These are phyloP conservation scores for Oenanthe javanica DNA, from an alignment of 140 eudicot species.

Conservation along the genomic window DNA sequence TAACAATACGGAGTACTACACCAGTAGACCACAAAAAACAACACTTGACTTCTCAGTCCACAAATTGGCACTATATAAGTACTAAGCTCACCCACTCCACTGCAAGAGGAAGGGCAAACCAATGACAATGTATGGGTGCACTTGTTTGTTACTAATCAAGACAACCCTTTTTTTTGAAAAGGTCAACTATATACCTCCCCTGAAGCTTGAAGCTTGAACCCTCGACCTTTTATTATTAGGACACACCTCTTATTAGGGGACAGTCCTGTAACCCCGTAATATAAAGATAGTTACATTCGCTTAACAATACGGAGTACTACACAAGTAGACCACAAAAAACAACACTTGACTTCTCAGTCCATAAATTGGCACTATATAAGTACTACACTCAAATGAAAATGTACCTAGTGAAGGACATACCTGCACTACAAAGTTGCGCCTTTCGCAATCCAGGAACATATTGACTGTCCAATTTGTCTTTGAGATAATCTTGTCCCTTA, in stretches of 20 bases:
- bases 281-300: background rate
- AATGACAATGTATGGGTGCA: background rate
- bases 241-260: background rate
- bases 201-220: background rate
- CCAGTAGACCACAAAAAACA: background rate
- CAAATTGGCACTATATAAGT: background rate
- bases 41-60: background rate
- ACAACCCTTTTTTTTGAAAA: background rate
- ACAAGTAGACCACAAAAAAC: background rate
- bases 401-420: conserved; percentile 19
- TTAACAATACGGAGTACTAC: background rate
- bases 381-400: background rate
- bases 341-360: background rate
- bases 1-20: background rate
- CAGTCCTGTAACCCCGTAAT: background rate
- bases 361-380: background rate
- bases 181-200: background rate
- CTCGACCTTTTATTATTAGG: background rate
- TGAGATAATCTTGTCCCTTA: conserved; percentile 62
- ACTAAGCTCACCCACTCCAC: background rate
- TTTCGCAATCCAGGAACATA: conserved; percentile 93
- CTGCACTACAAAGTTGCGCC: conserved; percentile 89
- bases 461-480: conserved; percentile 67
- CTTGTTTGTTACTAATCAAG: background rate
- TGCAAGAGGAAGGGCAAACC: background rate